Base-by-base conservation (phyloP, 164 flowering plant genomes). In the Nymphaea thermarum region DNA sequence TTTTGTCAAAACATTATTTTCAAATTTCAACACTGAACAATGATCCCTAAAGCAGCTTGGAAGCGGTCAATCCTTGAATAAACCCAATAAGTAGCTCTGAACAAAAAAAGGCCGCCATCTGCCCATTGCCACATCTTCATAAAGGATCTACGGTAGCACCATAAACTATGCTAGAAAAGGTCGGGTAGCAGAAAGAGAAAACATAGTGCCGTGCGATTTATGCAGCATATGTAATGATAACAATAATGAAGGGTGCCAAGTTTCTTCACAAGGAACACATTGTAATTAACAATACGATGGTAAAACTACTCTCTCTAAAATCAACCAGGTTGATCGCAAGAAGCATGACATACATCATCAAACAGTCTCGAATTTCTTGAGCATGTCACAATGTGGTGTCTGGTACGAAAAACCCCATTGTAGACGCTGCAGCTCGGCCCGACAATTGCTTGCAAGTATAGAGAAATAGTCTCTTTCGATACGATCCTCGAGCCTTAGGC, bases 311-410 rank as follows among this genome's bases (percentile, higher is more conserved):
- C 57, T 25, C 36, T 51, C 57, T 51, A 51, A 15, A 8, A 51
- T 51, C 57, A 51, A 51, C 12, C 57, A 51, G 8, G 14, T 51
- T 51, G 12, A 3, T 51, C 57, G 8, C 57, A 51, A 51, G 57
- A 5, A 51, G 12, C 14, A 51, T 51, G 8, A 17, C 64, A 8
- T 6, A 62, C 36, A 68, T 81, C 78, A 85, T 67, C 75, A 80
- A 18, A 42, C 75, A 11, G 74, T 60, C 66, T 86, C 75, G 44
- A 84, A 88, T 68, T 72, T 68, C 76, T 71, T 80, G 68, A 88
- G 73, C 83, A 80, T 79, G 71, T 93, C 96, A 76, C 98, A 93
- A 67, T 85, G 73, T 3, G 96, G 96, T 8, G 87, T 87, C 70
- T 87, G 80, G 11, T 76, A 67, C 3, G 77, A 45, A 44, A 79